Base-by-base conservation (phyloP, 163 green algal genomes). In the Scenedesmus sp. region DNA sequence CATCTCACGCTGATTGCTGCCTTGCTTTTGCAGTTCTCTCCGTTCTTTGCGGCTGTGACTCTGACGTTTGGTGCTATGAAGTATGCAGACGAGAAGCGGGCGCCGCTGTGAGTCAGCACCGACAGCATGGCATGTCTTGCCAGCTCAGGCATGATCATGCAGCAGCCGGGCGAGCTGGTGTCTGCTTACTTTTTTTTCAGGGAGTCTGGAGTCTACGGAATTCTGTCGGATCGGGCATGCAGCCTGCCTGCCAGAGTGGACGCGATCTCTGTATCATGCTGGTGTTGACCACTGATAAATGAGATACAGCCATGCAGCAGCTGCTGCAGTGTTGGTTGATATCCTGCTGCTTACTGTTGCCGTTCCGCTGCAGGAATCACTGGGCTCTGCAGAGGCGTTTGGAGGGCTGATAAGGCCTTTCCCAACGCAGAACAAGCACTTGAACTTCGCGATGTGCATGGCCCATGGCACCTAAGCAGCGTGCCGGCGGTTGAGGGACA, bases 401-500 rank as follows among this genome's bases (percentile, higher is more conserved):
- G 72, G 85, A 90, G 85, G 44, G n/a, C 42, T 4, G 85, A 90
- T 30, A 90, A 90, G 72, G 72, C 35, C 2, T 90, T 49, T 44
- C 30, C 85, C 85, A 49, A 84, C 72, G 0, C 40, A 83, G 70
- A 90, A 90, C 72, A 84, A 84, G 35, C 13, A 15, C 4, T 72
- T 90, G 20, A 49, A 90, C 49, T 90, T 85, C 10, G 33, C 72
- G 0, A 46, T 90, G 10, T 49, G 30, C 16, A 49, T 90, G 30
- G 85, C 85, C 5, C 85, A 90, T 43, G 85, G 85, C 43, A 90
- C 85, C 2, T 90, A 33, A 90, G 72, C 82, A 56, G 26, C 40
- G 35, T 51, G 20, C 22, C 15, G 49, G 49, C 49, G 15, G 12
- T 56, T n/a, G n/a, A n/a, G 49, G 15, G 49, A 0, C 49, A 56